A percentile compares a stretch with the other conserved stretches of the same genome.
These are phyloP conservation scores for Trypanosoma congolense DNA, from an alignment of 208 protist species.

Conservation along the genomic window DNA sequence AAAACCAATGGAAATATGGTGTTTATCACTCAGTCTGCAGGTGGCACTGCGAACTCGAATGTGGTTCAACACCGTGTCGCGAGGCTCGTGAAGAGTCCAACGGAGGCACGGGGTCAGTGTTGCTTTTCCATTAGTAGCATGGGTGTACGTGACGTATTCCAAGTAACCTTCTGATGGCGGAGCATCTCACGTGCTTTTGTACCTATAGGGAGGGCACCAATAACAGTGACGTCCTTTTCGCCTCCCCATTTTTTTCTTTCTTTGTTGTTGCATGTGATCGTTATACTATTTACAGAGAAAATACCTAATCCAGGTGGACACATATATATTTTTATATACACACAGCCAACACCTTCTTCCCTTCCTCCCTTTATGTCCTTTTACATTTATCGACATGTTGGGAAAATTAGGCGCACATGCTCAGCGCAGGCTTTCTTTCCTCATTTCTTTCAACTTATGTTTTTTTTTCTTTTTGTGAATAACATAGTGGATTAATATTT, in stretches of 20 bases:
- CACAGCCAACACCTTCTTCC: neutral
- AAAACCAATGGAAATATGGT: constrained; percentile 20
- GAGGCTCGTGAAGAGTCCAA: constrained; percentile 49
- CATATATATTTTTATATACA: neutral
- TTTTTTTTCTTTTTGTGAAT: neutral
- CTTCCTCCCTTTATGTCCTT: neutral
- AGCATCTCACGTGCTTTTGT: too few species aligned
- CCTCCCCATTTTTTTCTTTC: too few species aligned
- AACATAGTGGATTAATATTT: too few species aligned
- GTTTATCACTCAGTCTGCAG: constrained; percentile 4
- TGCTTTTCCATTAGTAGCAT: constrained; percentile 67
- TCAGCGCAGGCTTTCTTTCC: too few species aligned
- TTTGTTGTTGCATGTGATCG: too few species aligned
- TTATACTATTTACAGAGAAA: neutral
- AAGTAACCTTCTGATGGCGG: constrained; percentile 8
- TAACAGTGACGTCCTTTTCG: too few species aligned
- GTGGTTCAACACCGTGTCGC: constrained; percentile 69
- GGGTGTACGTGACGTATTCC: constrained; percentile 55
- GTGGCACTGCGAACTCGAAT: constrained; percentile 3
- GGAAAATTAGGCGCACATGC: too few species aligned
- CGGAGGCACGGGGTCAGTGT: constrained; percentile 30
- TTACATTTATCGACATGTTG: constrained; percentile 8
- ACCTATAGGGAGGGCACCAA: too few species aligned
- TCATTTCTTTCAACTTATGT: too few species aligned
- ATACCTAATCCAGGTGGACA: neutral